Evolutionary conservation across 2,329 filamentous ascomycete species (phyloP).

Genomic region (Ceratocystis huliohia): DNA sequence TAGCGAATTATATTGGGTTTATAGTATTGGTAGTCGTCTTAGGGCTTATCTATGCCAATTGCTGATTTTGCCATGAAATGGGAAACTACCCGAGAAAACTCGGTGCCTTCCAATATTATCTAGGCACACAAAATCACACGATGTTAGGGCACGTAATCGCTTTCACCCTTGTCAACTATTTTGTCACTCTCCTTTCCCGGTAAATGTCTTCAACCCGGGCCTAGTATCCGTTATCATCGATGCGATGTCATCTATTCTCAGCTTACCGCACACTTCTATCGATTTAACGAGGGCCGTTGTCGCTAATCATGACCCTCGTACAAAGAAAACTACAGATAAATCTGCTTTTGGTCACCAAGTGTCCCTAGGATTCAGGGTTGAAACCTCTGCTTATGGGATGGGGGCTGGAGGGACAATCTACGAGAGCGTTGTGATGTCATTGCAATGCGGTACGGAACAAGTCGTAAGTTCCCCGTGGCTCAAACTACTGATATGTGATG

Average conservation of each 20-base stretch:
- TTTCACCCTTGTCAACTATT: background rate
- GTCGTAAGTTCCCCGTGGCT: slow-evolving; percentile 6
- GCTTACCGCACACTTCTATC: slow-evolving; percentile 8
- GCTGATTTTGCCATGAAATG: background rate
- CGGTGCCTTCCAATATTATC: background rate
- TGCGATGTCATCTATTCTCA: slow-evolving; percentile 17
- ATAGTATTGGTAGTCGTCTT: background rate
- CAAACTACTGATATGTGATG: background rate
- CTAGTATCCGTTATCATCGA: background rate
- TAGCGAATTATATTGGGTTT: background rate
- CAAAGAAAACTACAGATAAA: slow-evolving; percentile 19
- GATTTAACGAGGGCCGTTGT: slow-evolving; percentile 17
- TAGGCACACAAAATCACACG: background rate
- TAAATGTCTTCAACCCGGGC: background rate
- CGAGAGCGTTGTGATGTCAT: slow-evolving; percentile 13
- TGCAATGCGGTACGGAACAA: slow-evolving; percentile 13
- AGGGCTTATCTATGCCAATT: background rate
- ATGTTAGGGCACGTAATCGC: background rate
- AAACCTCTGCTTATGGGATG: background rate
- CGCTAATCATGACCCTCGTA: slow-evolving; percentile 19
- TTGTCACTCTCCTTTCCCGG: background rate
- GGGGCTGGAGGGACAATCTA: slow-evolving; percentile 12
- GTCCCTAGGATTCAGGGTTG: slow-evolving; percentile 9
- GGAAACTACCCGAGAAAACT: slow-evolving; percentile 3
- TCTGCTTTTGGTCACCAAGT: slow-evolving; percentile 15